Percentiles rank a stretch among this genome's conserved stretches.
phyloP scores from a whole-genome alignment of 2,329 filamentous ascomycete species.

The Neonectria sp. region DNA sequence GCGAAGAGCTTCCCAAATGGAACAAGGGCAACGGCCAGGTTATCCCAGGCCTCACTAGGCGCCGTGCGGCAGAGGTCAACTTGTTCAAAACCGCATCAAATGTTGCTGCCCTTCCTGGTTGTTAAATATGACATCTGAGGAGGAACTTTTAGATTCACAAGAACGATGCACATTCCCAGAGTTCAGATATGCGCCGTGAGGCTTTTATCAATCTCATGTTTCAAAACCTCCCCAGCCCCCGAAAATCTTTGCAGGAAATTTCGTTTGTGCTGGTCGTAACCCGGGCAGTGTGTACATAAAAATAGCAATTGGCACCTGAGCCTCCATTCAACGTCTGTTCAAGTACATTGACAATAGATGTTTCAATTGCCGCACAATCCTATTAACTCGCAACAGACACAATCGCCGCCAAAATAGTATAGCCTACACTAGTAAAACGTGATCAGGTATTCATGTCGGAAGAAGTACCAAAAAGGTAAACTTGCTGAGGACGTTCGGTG shows the following conservation, averaged over 20 bases:
- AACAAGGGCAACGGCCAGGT: conserved; percentile 58
- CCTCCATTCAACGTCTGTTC: too few relatives aligned
- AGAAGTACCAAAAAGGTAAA: not conserved
- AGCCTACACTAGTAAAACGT: too few relatives aligned
- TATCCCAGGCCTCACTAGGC: conserved; percentile 57
- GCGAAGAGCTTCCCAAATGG: conserved; percentile 65
- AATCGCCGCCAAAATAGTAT: not conserved
- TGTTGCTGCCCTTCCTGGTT: conserved; percentile 32
- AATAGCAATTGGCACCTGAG: too few relatives aligned
- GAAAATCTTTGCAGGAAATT: not conserved
- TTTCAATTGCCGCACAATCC: not conserved
- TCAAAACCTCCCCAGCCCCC: not conserved
- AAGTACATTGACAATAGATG: too few relatives aligned
- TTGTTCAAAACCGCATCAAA: conserved; percentile 45
- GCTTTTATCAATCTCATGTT: not conserved
- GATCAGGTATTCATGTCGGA: not conserved
- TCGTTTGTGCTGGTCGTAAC: not conserved
- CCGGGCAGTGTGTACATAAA: too few relatives aligned
- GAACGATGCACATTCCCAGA: not conserved
- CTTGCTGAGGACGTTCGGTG: not conserved
- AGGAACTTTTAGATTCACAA: not conserved
- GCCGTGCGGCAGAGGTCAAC: conserved; percentile 61
- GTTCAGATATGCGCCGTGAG: not conserved
- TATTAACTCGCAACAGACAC: not conserved
- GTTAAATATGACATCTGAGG: conserved; percentile 2